Conservation (phyloP, 2,329 filamentous ascomycete genomes). For the Aspergillus alliaceus region DNA sequence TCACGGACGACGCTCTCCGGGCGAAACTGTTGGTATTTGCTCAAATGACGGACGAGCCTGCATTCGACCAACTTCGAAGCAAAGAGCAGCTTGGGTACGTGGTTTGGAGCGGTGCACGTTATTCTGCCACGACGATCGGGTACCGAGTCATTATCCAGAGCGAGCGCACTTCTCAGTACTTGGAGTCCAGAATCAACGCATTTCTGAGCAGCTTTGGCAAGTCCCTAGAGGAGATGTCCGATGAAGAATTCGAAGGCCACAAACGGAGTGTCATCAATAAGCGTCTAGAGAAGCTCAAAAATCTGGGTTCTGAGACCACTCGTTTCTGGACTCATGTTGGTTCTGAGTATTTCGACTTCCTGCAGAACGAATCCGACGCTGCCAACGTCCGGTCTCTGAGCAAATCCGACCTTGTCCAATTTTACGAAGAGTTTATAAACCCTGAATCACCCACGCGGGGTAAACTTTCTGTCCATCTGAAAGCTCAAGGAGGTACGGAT, state of each 20-base stretch:
- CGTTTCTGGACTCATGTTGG: conserved; percentile 84
- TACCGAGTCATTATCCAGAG: conserved; percentile 93
- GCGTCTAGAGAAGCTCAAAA: conserved; percentile 87
- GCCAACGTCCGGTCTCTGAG: conserved; percentile 70
- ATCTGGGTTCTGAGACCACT: conserved; percentile 78
- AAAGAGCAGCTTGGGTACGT: conserved; percentile 98
- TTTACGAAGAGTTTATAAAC: conserved; percentile 74
- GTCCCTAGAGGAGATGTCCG: conserved; percentile 71
- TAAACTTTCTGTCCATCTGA: conserved; percentile 82
- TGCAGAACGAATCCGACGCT: conserved; percentile 77
- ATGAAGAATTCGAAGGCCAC: conserved; percentile 83
- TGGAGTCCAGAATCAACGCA: conserved; percentile 82
- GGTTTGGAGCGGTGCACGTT: conserved; percentile 77
- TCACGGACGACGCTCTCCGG: conserved; percentile 66
- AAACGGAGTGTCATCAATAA: conserved; percentile 87
- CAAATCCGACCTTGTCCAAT: conserved; percentile 76
- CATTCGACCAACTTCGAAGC: conserved; percentile 90
- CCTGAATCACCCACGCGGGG: conserved; percentile 71
- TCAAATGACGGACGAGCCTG: conserved; percentile 89
- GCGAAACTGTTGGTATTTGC: conserved; percentile 79
- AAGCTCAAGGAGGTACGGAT: conserved; percentile 65
- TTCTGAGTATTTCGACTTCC: conserved; percentile 86
- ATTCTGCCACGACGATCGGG: conserved; percentile 74
- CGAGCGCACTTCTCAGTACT: conserved; percentile 77
- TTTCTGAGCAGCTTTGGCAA: conserved; percentile 71